Evolutionary conservation across 2,329 filamentous ascomycete species (phyloP).

Genomic region (Nothophaeocryptopus gaeumannii): DNA sequence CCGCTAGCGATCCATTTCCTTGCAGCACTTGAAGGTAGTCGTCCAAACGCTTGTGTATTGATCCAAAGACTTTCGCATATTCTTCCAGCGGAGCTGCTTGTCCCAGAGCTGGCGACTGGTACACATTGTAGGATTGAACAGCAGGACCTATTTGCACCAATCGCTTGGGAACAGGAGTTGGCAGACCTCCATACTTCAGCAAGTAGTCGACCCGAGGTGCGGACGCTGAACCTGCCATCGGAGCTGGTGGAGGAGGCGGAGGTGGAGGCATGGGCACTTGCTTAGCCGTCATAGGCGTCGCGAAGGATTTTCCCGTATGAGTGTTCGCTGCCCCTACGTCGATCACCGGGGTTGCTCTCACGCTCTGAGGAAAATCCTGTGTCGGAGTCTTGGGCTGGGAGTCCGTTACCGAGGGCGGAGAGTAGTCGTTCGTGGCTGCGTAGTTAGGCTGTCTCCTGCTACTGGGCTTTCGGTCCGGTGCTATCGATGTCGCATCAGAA

Average conservation of each 20-base stretch:
- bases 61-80: slow-evolving; percentile 65
- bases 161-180: slow-evolving; percentile 67
- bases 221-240: slow-evolving; percentile 62
- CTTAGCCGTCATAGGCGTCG: slow-evolving; percentile 28
- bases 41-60: slow-evolving; percentile 77
- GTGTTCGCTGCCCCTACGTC: slow-evolving; percentile 45
- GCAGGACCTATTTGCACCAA: slow-evolving; percentile 62
- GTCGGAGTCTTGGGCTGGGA: slow-evolving; percentile 48
- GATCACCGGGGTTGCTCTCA: slow-evolving; percentile 39
- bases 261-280: slow-evolving; percentile 39
- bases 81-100: slow-evolving; percentile 36
- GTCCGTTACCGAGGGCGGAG: slow-evolving; percentile 42
- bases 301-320: slow-evolving; percentile 40
- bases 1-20: slow-evolving; percentile 84
- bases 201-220: slow-evolving; percentile 87
- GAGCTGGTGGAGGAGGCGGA: slow-evolving; percentile 73
- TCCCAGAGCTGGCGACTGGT: slow-evolving; percentile 51
- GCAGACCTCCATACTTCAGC: slow-evolving; percentile 79
- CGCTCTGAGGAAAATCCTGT: slow-evolving; percentile 36
- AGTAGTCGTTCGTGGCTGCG: slow-evolving; percentile 36
- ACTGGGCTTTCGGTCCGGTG: slow-evolving; percentile 39
- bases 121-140: slow-evolving; percentile 60
- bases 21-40: slow-evolving; percentile 79
- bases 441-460: slow-evolving; percentile 26
- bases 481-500: slow-evolving; percentile 47